A percentile compares a stretch with the other conserved stretches of the same genome.
Conservation (phyloP, 495 filamentous ascomycete species). For the Xylaria acuta region DNA sequence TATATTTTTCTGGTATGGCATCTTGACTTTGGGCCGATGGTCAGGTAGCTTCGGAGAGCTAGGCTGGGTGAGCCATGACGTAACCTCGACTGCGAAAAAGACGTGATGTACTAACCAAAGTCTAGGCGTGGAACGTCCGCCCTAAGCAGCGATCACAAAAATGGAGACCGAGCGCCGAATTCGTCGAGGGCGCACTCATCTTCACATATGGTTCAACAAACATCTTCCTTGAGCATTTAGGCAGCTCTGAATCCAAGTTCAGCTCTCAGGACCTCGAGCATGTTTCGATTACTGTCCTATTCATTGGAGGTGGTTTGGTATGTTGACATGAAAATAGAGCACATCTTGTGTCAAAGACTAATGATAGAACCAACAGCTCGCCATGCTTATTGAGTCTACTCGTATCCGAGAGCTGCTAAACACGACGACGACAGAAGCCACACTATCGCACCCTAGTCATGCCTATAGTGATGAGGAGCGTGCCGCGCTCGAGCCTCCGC, state of each 20-base stretch:
- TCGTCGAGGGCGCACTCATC: conserved; percentile 85
- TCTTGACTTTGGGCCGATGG: conserved; percentile 88
- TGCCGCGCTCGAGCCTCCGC: conserved; percentile 62
- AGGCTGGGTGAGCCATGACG: conserved; percentile 70
- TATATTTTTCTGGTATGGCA: conserved; percentile 95
- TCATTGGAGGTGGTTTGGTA: conserved; percentile 92
- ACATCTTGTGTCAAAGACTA: conserved; percentile 17
- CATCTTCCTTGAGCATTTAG: conserved; percentile 90
- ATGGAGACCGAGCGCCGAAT: conserved; percentile 80
- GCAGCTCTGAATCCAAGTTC: conserved; percentile 72
- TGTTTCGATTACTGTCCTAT: conserved; percentile 89
- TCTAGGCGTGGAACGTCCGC: conserved; percentile 84
- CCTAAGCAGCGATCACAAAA: conserved; percentile 68
- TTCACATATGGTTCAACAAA: conserved; percentile 89
- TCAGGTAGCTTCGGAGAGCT: conserved; percentile 88
- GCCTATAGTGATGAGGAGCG: conserved; percentile 52
- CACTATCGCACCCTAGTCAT: conserved; percentile 40
- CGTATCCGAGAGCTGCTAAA: conserved; percentile 75
- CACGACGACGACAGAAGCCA: conserved; percentile 56
- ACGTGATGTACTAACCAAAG: conserved; percentile 29
- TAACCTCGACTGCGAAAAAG: conserved; percentile 13
- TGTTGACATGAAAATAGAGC: conserved; percentile 40
- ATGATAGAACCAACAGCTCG: conserved; percentile 62
- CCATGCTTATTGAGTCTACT: conserved; percentile 91
- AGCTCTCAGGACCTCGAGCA: conserved; percentile 86